These are phyloP conservation scores for Pulveroboletus sp. DNA, from an alignment of 768 basidiomycete species.

Conservation along the genomic window DNA sequence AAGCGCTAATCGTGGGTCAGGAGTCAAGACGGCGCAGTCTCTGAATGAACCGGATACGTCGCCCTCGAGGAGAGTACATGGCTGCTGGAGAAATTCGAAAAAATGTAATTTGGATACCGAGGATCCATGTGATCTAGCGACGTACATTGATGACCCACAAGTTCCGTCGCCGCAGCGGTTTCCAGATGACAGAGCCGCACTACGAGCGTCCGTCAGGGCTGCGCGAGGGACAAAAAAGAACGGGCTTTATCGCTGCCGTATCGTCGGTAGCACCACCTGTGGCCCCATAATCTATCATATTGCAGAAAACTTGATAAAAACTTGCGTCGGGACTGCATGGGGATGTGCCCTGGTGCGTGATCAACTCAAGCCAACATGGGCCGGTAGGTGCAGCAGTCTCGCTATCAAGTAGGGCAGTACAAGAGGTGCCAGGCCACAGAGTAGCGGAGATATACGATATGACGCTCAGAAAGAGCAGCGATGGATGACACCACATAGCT, in stretches of 20 bases:
- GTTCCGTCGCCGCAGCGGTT: slow-evolving; percentile 55
- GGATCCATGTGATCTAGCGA: neutral
- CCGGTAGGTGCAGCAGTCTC: slow-evolving; percentile 42
- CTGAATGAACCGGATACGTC: neutral
- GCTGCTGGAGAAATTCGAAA: slow-evolving; percentile 53
- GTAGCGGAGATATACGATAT: neutral
- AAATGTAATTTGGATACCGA: neutral
- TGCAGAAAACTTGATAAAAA: slow-evolving; percentile 69
- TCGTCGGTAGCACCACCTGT: slow-evolving; percentile 66
- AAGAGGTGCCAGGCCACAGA: slow-evolving; percentile 44
- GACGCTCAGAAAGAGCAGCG: slow-evolving; percentile 6
- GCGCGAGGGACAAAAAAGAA: neutral
- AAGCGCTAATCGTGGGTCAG: slow-evolving; percentile 43
- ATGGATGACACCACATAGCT: no score
- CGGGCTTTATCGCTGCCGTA: slow-evolving; percentile 69
- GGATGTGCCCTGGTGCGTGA: slow-evolving; percentile 67
- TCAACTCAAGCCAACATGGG: slow-evolving; percentile 69
- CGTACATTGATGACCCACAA: slow-evolving; percentile 49
- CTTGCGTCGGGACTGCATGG: slow-evolving; percentile 55
- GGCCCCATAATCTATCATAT: slow-evolving; percentile 63
- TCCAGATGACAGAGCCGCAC: slow-evolving; percentile 61
- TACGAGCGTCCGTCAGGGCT: slow-evolving; percentile 19
- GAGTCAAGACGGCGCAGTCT: neutral
- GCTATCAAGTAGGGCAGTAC: slow-evolving; percentile 41
- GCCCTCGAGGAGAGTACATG: slow-evolving; percentile 76